phyloP scores from a whole-genome alignment of 1,284 basidiomycete species.

The Ceratobasidium sp. region DNA sequence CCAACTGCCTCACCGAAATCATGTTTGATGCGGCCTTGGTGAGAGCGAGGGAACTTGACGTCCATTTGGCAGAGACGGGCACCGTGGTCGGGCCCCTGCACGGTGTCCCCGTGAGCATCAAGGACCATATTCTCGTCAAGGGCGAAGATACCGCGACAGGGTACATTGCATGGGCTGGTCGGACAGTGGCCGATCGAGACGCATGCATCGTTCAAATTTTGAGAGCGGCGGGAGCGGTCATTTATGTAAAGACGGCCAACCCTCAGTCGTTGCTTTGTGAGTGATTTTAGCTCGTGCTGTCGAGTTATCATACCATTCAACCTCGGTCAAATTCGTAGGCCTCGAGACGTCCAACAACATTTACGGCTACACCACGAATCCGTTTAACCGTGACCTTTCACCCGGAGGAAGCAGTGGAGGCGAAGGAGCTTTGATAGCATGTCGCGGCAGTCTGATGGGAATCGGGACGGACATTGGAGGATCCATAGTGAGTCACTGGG shows the following conservation, averaged over 20 bases:
- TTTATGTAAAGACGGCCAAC: constrained; percentile 65
- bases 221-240: constrained; percentile 61
- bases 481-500: constrained; percentile 41
- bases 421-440: constrained; percentile 68
- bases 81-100: constrained; percentile 55
- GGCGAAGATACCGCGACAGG: constrained; percentile 60
- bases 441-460: constrained; percentile 64
- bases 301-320: constrained; percentile 19
- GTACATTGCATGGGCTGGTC: constrained; percentile 61
- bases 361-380: constrained; percentile 62
- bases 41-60: constrained; percentile 53
- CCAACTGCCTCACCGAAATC: constrained; percentile 56
- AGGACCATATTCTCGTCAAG: constrained; percentile 62
- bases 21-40: constrained; percentile 53
- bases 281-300: constrained; percentile 44
- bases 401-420: constrained; percentile 69
- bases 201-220: constrained; percentile 52
- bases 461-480: constrained; percentile 65
- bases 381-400: constrained; percentile 61
- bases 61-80: constrained; percentile 49
- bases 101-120: constrained; percentile 60
- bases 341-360: constrained; percentile 61
- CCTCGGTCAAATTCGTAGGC: constrained; percentile 48
- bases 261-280: constrained; percentile 59
- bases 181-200: constrained; percentile 51